Percentiles rank a stretch among this genome's conserved stretches.
Conservation (phyloP, 1,139 yeast genomes). For the Taphrina communis region DNA sequence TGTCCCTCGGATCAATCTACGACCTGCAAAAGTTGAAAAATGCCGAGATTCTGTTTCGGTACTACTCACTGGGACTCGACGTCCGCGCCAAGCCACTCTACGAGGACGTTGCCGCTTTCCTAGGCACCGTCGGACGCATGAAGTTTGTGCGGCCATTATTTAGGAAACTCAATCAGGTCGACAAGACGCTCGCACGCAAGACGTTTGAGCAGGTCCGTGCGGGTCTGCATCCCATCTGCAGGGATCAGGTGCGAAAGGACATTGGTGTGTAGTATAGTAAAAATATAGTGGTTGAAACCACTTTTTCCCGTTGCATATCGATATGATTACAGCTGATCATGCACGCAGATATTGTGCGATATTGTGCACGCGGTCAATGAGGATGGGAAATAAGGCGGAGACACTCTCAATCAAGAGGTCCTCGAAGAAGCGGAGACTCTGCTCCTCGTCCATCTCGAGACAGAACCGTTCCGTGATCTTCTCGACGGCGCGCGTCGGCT, state of each 20-base stretch:
- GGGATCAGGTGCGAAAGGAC: conserved; percentile 78
- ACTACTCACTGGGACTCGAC: conserved; percentile 61
- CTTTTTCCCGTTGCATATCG: too few species aligned
- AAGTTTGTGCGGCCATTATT: conserved; percentile 90
- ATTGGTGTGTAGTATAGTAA: conserved; percentile 51
- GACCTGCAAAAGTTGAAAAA: conserved; percentile 62
- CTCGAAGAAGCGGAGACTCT: conserved; percentile 92
- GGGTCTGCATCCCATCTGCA: conserved; percentile 84
- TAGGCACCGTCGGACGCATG: conserved; percentile 93
- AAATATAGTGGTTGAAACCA: background rate
- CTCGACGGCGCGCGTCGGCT: conserved; percentile 76
- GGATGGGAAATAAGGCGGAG: conserved; percentile 89
- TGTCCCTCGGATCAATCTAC: conserved; percentile 58
- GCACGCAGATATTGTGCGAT: conserved; percentile 88
- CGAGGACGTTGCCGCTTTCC: conserved; percentile 71
- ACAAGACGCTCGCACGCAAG: conserved; percentile 66
- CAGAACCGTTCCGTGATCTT: conserved; percentile 95
- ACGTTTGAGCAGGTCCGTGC: conserved; percentile 66
- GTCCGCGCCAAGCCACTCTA: conserved; percentile 50
- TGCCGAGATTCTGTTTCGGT: conserved; percentile 81
- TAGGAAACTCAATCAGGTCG: conserved; percentile 66
- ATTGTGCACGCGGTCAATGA: conserved; percentile 91
- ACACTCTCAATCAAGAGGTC: conserved; percentile 92
- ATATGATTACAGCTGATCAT: background rate
- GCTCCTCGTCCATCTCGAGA: conserved; percentile 90